Evolutionary conservation across 345 rosid genomes (phyloP), one percentile per base, ranked within the genome.

Genomic region (Eucalyptus pauciflora): DNA sequence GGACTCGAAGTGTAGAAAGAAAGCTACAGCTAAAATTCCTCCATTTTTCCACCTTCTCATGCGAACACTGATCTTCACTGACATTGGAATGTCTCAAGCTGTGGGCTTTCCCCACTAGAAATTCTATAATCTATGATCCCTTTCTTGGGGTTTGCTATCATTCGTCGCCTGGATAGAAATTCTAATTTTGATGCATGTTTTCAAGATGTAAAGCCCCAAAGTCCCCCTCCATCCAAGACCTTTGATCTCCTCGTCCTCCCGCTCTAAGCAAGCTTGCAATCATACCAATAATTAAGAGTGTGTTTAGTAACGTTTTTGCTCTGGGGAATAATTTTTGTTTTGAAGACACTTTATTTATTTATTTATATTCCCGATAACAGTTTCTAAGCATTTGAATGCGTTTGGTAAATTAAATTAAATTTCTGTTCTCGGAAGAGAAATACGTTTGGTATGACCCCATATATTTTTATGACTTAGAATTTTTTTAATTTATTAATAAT

Each of bases 291-390:
- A 52, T 52, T 52, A 52, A 52, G 2, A 18, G 1, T 4, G 24
- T 10, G 10, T 18, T 52, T 18, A 52, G 10, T 52, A 52, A 52
- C 2, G 2, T 52, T 52, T 52, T 0, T 52, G 10, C 18, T 52
- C 0, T 3, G 2, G 1, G 1, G 5, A 17, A 51, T 2, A 51
- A 51, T 17, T 52, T 17, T 50, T 52, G 6, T 7, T 52, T 51
- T 52, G 1, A 0, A 18, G 4, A 52, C 8, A 8, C 9, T 7
- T 52, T 52, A 18, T 52, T 51, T 51, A 41, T 41, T 18, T 20
- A 20, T 52, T 52, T 52, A 2, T 52, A 52, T 52, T 52, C 5
- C 1, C 4, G 5, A 52, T 52, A 52, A 52, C 5, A 18, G 2
- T 18, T 52, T 52, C 1, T 52, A 20, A 52, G 4, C 58, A 52